phyloP scores from a whole-genome alignment of 331 rosid species.

The Spiraea crenata region DNA sequence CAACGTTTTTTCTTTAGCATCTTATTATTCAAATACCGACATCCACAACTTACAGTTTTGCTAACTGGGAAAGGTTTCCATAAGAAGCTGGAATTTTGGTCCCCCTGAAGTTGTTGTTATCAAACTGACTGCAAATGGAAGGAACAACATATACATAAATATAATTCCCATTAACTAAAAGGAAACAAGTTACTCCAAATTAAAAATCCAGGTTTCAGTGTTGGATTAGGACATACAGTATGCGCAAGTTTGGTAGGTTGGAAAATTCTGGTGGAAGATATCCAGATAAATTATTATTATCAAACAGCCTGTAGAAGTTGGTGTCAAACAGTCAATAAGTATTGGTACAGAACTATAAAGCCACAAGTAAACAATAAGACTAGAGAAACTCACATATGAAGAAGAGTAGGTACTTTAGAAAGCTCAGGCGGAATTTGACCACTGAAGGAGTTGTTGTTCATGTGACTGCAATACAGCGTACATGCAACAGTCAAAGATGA shows the following conservation, averaged over 20 bases:
- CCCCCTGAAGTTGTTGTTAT: conserved; percentile 70
- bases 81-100: conserved; percentile 63
- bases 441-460: conserved; percentile 52
- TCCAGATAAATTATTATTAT: conserved; percentile 73
- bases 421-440: conserved; percentile 45
- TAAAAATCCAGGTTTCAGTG: neutral
- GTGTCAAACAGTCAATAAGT: conserved; percentile 18
- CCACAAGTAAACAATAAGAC: neutral
- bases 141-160: conserved; percentile 8
- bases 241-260: conserved; percentile 35
- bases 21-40: too few species aligned
- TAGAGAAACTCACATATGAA: conserved; percentile 45
- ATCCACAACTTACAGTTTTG: conserved; percentile 55
- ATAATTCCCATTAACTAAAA: conserved; percentile 5
- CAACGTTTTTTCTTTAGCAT: too few species aligned
- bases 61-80: conserved; percentile 43
- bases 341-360: neutral
- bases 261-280: conserved; percentile 68
- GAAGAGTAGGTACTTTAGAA: conserved; percentile 24
- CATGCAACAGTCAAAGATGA: neutral
- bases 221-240: conserved; percentile 53
- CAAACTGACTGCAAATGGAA: conserved; percentile 62
- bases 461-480: conserved; percentile 34
- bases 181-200: conserved; percentile 17
- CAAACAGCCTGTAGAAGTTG: conserved; percentile 64